These are phyloP conservation scores for Ceratocystis cubensis DNA, from an alignment of 2,329 filamentous ascomycete genomes.

Conservation along the genomic window DNA sequence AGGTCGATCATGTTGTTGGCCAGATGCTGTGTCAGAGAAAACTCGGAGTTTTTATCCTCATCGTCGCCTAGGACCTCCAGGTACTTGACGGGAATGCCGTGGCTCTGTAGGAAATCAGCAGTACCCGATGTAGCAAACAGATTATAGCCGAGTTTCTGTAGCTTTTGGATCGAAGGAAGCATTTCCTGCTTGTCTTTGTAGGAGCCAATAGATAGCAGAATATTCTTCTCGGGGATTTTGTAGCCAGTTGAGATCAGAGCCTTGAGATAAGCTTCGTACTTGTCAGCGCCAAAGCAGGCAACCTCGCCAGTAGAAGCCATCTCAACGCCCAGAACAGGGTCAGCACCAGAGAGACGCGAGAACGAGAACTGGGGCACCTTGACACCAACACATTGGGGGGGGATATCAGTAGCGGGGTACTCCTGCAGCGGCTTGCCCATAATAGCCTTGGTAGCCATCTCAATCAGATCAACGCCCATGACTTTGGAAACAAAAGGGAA, in stretches of 20 bases:
- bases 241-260: constrained; percentile 92
- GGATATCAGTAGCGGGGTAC: constrained; percentile 67
- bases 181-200: constrained; percentile 98
- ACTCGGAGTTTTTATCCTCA: constrained; percentile 84
- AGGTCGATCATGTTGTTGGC: constrained; percentile 96
- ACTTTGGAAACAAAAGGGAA: constrained; percentile 98
- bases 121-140: constrained; percentile 94
- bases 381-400: constrained; percentile 77
- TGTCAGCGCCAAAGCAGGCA: constrained; percentile 87
- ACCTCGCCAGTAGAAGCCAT: constrained; percentile 99
- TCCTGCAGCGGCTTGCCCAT: constrained; percentile 68
- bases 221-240: constrained; percentile 88
- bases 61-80: constrained; percentile 72
- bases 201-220: constrained; percentile 86
- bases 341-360: constrained; percentile 87
- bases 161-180: constrained; percentile 79
- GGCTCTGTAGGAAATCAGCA: constrained; percentile 88
- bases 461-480: constrained; percentile 93
- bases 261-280: constrained; percentile 97
- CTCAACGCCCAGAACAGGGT: constrained; percentile 92
- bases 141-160: constrained; percentile 86
- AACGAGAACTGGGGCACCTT: constrained; percentile 99
- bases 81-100: constrained; percentile 85
- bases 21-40: constrained; percentile 90
- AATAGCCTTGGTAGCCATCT: constrained; percentile 97